Base-by-base conservation (phyloP, 2,329 filamentous ascomycete genomes). In the Pestalotiopsis sp. region DNA sequence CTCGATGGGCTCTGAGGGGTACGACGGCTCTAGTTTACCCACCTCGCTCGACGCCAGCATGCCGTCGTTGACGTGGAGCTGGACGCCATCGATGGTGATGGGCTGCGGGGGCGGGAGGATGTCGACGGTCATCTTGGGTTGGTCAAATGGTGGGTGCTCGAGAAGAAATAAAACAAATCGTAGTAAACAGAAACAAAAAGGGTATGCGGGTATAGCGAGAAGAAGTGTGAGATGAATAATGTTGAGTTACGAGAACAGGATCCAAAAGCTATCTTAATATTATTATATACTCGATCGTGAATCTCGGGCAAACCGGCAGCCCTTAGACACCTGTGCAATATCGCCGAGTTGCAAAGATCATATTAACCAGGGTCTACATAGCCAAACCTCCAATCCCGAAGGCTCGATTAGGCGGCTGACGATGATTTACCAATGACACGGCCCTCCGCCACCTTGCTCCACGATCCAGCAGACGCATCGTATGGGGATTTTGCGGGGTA, bases 21-120 rank as follows among this genome's bases (percentile, higher is more conserved):
- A 59, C 1, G 57, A 59, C 2, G 57, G 57, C 13, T 36, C n/a
- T 17, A 59, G 27, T 1, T 59, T 27, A 23, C 20, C 57, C 4
- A 36, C 27, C 23, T 59, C 23, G 12, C 13, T 9, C 5, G 57
- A 36, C 17, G 27, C 12, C 57, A 59, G 27, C 23, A 25, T 7
- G 20, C 25, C n/a, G n/a, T 45, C 64, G 13, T 36, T 36, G 39
- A 57, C 39, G 52, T 38, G 52, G 1, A 57, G 45, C 17, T 77
- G 66, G 5, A 52, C 45, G 2, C 45, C 45, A 45, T 80, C 45
- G 9, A 52, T 52, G 17, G 45, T 52, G 45, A n/a, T 17, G 17
- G 45, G 45, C 17, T 52, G 45, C 9, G 45, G 17, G 5, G 45
- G 17, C 17, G 45, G 17, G 6, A 52, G 17, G 17, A 52, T 52